phyloP scores from a whole-genome alignment of 2,329 filamentous ascomycete genomes.

The Diaporthe nobilis region DNA sequence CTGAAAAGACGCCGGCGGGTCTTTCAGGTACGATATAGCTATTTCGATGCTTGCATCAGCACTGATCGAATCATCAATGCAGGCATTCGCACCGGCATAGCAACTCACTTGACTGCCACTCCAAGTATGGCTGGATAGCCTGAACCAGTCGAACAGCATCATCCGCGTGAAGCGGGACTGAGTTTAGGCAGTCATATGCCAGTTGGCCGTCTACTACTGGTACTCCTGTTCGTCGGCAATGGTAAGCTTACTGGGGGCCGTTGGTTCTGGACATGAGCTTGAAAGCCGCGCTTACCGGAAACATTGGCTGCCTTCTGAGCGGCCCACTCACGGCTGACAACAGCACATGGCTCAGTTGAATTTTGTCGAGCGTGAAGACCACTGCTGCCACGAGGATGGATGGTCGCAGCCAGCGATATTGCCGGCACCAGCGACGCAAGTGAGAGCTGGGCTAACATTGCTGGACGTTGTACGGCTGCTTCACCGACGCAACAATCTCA shows the following conservation, averaged over 20 bases:
- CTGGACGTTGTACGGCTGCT: background rate
- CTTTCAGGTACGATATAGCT: slow-evolving; percentile 25
- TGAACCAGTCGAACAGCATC: slow-evolving; percentile 31
- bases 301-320: slow-evolving; percentile 33
- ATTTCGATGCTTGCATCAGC: background rate
- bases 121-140: slow-evolving; percentile 27
- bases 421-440: background rate
- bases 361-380: slow-evolving; percentile 24
- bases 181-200: slow-evolving; percentile 37
- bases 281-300: background rate
- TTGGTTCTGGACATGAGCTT: background rate
- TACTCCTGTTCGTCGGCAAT: background rate
- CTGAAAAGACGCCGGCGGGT: slow-evolving; percentile 22
- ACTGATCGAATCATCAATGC: background rate
- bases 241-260: background rate
- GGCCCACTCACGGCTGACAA: slow-evolving; percentile 30
- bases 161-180: slow-evolving; percentile 30
- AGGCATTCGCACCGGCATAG: background rate
- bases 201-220: slow-evolving; percentile 32
- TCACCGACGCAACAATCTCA: background rate
- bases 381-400: background rate
- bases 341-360: slow-evolving; percentile 29
- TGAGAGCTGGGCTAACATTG: slow-evolving; percentile 4
- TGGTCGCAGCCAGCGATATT: slow-evolving; percentile 1
- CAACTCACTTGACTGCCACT: slow-evolving; percentile 36